Evolutionary conservation across 1,284 basidiomycete species (phyloP).

Genomic region (Trametes hirsuta): DNA sequence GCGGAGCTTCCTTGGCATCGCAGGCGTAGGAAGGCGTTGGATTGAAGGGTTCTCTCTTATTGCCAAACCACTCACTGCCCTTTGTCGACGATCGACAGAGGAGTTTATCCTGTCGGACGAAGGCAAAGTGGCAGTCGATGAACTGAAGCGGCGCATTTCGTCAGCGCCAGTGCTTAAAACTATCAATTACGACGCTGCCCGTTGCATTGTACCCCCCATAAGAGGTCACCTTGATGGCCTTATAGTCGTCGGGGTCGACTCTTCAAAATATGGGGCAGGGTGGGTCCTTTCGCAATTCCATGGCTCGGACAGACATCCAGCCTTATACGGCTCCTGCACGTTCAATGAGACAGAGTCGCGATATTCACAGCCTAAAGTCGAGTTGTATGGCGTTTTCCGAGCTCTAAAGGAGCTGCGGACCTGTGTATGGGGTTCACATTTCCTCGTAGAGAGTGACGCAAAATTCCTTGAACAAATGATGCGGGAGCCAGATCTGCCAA

Average conservation of each 20-base stretch:
- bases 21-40: conserved; percentile 35
- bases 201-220: conserved; percentile 36
- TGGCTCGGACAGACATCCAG: conserved; percentile 26
- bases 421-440: conserved; percentile 36
- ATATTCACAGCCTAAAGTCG: conserved; percentile 43
- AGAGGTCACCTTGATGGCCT: conserved; percentile 23
- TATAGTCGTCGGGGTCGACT: conserved; percentile 39
- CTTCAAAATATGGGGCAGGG: conserved; percentile 35
- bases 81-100: neutral
- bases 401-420: conserved; percentile 37
- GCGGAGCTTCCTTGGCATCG: conserved; percentile 37
- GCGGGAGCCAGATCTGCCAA: conserved; percentile 36
- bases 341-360: conserved; percentile 35
- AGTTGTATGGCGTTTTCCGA: conserved; percentile 40
- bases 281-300: conserved; percentile 38
- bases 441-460: conserved; percentile 40
- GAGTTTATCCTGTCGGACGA: neutral
- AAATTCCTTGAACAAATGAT: conserved; percentile 41
- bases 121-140: neutral
- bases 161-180: neutral
- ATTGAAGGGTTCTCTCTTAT: conserved; percentile 35
- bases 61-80: neutral
- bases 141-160: neutral
- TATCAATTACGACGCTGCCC: neutral
- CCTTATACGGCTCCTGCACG: conserved; percentile 37